These are phyloP conservation scores for Phytophthora pistaciae DNA, from an alignment of 352 stramenopile species.

Conservation along the genomic window DNA sequence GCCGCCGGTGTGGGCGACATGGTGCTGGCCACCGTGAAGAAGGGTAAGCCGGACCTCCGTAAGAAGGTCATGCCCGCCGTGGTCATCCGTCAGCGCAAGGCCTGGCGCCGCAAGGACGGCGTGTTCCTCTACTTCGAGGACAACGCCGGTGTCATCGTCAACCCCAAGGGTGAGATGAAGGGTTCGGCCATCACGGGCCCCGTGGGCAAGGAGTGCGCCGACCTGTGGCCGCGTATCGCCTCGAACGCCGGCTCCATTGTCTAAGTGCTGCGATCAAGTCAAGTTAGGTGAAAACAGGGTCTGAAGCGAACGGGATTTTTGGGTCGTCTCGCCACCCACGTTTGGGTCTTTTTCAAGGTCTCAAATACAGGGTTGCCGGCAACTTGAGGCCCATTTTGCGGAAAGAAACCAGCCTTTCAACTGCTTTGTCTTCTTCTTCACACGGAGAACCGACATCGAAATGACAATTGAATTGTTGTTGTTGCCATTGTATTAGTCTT, in stretches of 20 bases:
- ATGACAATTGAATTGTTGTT: slow-evolving; percentile 48
- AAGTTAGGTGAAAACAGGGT: not conserved
- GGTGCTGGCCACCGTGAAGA: slow-evolving; percentile 99
- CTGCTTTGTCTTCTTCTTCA: slow-evolving; percentile 4
- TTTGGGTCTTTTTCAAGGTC: not conserved
- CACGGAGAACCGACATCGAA: slow-evolving; percentile 37
- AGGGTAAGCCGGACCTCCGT: slow-evolving; percentile 99
- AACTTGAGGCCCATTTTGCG: not conserved
- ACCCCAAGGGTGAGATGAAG: slow-evolving; percentile 99
- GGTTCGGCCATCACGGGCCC: slow-evolving; percentile 99
- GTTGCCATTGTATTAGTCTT: slow-evolving; percentile 24
- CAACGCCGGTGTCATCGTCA: slow-evolving; percentile 99
- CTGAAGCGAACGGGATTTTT: not conserved
- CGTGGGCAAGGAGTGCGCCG: slow-evolving; percentile 99
- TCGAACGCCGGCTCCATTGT: slow-evolving; percentile 99
- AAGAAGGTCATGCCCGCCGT: slow-evolving; percentile 99
- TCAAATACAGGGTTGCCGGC: not conserved
- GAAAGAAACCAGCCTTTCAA: not conserved
- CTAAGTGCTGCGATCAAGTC: slow-evolving; percentile 74
- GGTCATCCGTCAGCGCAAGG: slow-evolving; percentile 99
- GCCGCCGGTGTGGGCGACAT: slow-evolving; percentile 99
- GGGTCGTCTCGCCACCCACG: too few relatives aligned
- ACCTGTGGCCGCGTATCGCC: slow-evolving; percentile 99
- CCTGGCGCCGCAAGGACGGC: slow-evolving; percentile 99
- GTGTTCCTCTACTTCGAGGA: slow-evolving; percentile 99